Evolutionary conservation across 2,329 filamentous ascomycete genomes (phyloP).

Genomic region (Sporothrix pallida): DNA sequence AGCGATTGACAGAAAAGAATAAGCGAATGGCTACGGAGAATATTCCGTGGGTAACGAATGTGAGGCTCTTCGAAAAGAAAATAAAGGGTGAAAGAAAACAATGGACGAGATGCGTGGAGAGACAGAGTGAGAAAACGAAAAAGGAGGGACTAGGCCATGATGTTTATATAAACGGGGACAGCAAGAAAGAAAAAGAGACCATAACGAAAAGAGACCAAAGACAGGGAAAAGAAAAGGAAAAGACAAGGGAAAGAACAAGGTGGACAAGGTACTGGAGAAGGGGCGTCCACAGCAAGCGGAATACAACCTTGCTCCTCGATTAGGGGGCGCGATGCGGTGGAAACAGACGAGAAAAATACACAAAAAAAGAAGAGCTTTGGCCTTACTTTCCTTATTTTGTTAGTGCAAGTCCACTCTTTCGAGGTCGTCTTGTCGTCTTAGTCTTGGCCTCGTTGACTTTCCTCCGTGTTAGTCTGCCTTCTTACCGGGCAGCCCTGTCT

Average conservation of each 20-base stretch:
- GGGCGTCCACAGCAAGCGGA: neutral
- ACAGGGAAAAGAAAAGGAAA: neutral
- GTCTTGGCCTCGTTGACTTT: slow-evolving; percentile 14
- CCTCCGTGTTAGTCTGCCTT: neutral
- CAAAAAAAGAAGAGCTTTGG: neutral
- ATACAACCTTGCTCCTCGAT: slow-evolving; percentile 13
- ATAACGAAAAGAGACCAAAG: neutral
- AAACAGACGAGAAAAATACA: neutral
- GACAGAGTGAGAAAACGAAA: neutral
- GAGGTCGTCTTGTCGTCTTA: neutral
- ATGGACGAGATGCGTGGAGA: slow-evolving; percentile 9
- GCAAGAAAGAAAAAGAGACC: neutral
- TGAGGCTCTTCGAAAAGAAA: neutral
- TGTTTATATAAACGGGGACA: slow-evolving; percentile 12
- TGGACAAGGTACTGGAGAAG: neutral
- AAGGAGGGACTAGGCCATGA: slow-evolving; percentile 6
- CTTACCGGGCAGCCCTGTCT: neutral
- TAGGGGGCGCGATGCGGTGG: neutral
- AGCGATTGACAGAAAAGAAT: neutral
- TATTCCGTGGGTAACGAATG: slow-evolving; percentile 13
- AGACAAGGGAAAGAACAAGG: neutral
- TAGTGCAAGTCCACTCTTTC: neutral
- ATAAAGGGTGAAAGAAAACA: neutral
- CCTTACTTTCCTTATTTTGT: neutral
- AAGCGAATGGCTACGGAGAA: slow-evolving; percentile 9